These are phyloP conservation scores for Picea abies DNA, from an alignment of 83 land plant species.

Conservation along the genomic window DNA sequence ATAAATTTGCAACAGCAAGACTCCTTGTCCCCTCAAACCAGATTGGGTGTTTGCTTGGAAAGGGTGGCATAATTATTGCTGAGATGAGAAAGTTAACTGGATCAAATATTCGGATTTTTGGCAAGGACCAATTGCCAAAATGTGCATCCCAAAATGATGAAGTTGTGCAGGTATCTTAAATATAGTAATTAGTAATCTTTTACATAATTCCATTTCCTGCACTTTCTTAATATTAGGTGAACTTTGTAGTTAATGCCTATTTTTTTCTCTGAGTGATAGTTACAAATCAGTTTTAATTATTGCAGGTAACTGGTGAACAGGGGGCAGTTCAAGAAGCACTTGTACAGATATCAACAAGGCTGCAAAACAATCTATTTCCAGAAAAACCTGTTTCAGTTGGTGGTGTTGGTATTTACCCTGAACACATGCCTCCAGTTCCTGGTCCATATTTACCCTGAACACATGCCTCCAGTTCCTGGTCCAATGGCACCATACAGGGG, in stretches of 20 bases:
- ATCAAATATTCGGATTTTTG: conserved; percentile 63
- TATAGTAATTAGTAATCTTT: background rate
- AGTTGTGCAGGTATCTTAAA: conserved; percentile 31
- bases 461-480: conserved; percentile 36
- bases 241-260: no score
- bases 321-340: conserved; percentile 71
- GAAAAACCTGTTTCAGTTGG: conserved; percentile 39
- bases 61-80: conserved; percentile 68
- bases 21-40: conserved; percentile 70
- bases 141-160: conserved; percentile 69
- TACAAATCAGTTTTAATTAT: background rate
- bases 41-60: conserved; percentile 80
- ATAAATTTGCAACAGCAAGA: conserved; percentile 33
- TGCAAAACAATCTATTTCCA: conserved; percentile 57
- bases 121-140: conserved; percentile 61
- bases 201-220: background rate
- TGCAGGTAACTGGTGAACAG: conserved; percentile 64
- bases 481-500: conserved; percentile 50
- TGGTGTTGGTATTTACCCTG: background rate
- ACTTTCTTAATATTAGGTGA: background rate
- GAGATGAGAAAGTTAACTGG: conserved; percentile 76
- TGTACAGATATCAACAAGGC: conserved; percentile 66
- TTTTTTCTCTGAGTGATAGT: no score
- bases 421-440: no score
- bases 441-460: conserved; percentile 16